Conservation (phyloP, 805 yeast species). For the Candida adriatica region DNA sequence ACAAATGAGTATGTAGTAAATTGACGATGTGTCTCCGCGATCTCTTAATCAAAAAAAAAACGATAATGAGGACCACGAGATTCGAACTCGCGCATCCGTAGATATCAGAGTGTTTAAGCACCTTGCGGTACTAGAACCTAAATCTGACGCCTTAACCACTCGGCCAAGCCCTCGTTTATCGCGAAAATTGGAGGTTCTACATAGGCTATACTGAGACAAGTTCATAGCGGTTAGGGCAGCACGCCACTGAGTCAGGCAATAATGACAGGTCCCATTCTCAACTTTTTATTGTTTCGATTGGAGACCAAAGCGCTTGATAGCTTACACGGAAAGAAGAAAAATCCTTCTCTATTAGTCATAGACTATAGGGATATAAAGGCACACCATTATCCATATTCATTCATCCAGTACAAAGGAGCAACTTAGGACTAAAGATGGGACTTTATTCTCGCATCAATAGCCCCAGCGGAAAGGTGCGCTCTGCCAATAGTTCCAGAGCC, state of each 20-base stretch:
- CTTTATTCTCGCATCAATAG: constrained; percentile 2
- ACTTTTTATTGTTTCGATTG: too few relatives aligned
- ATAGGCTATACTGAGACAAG: neutral
- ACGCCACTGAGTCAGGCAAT: too few relatives aligned
- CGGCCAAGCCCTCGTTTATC: constrained; percentile 33
- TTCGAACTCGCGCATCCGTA: constrained; percentile 39
- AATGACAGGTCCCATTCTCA: too few relatives aligned
- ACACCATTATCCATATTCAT: too few relatives aligned
- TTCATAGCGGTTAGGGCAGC: neutral
- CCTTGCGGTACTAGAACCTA: constrained; percentile 20
- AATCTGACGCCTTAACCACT: constrained; percentile 40
- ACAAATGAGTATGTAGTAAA: neutral
- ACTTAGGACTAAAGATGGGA: neutral
- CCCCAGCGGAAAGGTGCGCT: constrained; percentile 4
- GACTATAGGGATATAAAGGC: too few relatives aligned
- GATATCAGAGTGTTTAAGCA: constrained; percentile 29
- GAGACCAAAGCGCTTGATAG: too few relatives aligned
- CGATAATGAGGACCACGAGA: constrained; percentile 33
- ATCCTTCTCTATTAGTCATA: too few relatives aligned
- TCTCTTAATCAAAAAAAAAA: constrained; percentile 8
- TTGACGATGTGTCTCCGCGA: too few relatives aligned
- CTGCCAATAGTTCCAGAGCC: constrained; percentile 8
- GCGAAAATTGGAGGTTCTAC: neutral
- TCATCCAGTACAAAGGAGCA: neutral
- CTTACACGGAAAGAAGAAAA: too few relatives aligned